A percentile compares a stretch with the other conserved stretches of the same genome.
Conservation (phyloP, 192 early-diverging fungal species). For the Linnemannia hyalina region DNA sequence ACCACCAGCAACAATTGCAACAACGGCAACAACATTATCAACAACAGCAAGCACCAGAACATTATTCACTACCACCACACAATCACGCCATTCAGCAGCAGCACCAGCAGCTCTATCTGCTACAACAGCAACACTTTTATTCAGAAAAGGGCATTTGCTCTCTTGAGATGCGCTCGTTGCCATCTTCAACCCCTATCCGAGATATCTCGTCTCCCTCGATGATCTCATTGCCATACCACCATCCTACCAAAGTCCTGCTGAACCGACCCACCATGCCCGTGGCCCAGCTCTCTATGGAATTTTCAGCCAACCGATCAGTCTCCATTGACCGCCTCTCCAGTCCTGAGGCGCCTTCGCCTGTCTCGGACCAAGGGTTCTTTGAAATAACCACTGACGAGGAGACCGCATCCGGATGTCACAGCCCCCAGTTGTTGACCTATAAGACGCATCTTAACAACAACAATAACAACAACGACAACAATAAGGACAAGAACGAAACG, state of each 20-base stretch:
- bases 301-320: background rate
- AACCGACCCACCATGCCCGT: background rate
- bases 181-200: background rate
- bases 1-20: background rate
- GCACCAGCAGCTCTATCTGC: background rate
- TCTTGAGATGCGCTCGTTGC: background rate
- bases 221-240: background rate
- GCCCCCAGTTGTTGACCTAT: background rate
- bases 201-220: background rate
- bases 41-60: background rate
- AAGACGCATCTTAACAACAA: background rate
- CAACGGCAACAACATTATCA: slow-evolving; percentile 2
- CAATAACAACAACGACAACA: background rate
- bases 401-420: background rate
- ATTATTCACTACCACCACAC: background rate
- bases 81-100: background rate
- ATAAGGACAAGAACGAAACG: background rate
- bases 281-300: background rate
- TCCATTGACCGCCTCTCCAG: background rate
- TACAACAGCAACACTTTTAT: slow-evolving; percentile 2
- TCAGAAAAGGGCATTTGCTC: background rate
- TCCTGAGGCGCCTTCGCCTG: slow-evolving; percentile 5
- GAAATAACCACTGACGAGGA: slow-evolving; percentile 1
- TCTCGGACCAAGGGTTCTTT: slow-evolving; percentile 7
- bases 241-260: background rate